Conservation (phyloP, 2,329 filamentous ascomycete genomes). For the Harringtonia lauricola region DNA sequence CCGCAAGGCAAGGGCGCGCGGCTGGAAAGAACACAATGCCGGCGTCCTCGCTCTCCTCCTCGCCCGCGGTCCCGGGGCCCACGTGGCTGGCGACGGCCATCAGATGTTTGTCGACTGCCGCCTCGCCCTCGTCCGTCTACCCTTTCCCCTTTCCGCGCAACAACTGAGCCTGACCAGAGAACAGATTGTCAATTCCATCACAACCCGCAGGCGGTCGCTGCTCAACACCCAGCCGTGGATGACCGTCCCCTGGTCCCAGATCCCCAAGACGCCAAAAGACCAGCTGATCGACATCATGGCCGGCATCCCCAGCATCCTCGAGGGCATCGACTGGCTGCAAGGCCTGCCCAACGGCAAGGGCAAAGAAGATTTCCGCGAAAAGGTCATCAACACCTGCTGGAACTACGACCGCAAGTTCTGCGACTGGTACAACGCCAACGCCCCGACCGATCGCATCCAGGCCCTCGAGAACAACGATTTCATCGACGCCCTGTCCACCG, state of each 20-base stretch:
- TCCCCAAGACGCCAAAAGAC: conserved; percentile 12
- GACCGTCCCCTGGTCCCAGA: conserved; percentile 11
- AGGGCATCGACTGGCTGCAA: conserved; percentile 10
- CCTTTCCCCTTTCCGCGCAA: not conserved
- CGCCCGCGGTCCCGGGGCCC: conserved; percentile 10
- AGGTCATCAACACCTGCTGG: conserved; percentile 4
- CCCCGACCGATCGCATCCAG: conserved; percentile 6
- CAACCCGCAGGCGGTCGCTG: conserved; percentile 6
- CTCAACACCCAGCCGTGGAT: conserved; percentile 12
- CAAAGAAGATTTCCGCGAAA: not conserved
- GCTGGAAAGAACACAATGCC: conserved; percentile 12
- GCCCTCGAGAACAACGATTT: not conserved
- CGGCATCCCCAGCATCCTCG: conserved; percentile 11
- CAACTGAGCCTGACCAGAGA: too few relatives aligned
- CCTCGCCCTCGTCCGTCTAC: conserved; percentile 8
- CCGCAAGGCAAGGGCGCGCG: conserved; percentile 9
- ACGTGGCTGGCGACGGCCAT: conserved; percentile 10
- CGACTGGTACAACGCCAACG: conserved; percentile 8
- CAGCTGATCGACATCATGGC: conserved; percentile 12
- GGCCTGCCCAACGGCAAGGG: not conserved
- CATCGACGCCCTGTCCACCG: conserved; percentile 4
- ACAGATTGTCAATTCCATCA: conserved; percentile 10
- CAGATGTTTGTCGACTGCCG: conserved; percentile 14
- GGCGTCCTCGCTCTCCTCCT: conserved; percentile 11
- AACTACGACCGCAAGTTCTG: conserved; percentile 7